Conservation (phyloP, 2,329 filamentous ascomycete species). For the Penicillium sp. region DNA sequence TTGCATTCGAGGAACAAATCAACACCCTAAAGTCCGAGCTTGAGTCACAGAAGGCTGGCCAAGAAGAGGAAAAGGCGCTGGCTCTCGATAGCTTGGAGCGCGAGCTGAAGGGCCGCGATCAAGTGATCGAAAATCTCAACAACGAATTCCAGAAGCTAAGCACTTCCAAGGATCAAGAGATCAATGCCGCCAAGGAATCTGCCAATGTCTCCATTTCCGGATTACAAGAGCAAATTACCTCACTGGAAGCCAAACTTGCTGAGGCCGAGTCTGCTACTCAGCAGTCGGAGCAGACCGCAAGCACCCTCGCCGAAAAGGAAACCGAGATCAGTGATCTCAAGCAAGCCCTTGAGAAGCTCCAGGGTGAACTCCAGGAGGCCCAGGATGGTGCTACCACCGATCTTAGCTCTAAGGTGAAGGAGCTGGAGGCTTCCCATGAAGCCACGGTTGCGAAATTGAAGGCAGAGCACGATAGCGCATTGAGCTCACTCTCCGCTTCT, state of each 20-base stretch:
- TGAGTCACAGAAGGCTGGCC: constrained; percentile 25
- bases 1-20: constrained; percentile 29
- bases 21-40: constrained; percentile 29
- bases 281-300: constrained; percentile 22
- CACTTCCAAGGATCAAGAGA: constrained; percentile 34
- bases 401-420: constrained; percentile 24
- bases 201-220: constrained; percentile 25
- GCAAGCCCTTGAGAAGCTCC: constrained; percentile 30
- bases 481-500: constrained; percentile 24
- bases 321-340: constrained; percentile 34
- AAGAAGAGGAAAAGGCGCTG: constrained; percentile 32
- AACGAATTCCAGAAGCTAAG: constrained; percentile 35
- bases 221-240: constrained; percentile 34
- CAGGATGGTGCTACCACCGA: constrained; percentile 20
- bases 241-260: constrained; percentile 34
- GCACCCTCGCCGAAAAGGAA: constrained; percentile 34
- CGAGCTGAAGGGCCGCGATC: constrained; percentile 35
- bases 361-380: constrained; percentile 31
- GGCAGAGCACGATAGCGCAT: constrained; percentile 25
- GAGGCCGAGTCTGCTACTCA: constrained; percentile 28
- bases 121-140: constrained; percentile 38
- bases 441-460: constrained; percentile 28
- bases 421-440: constrained; percentile 28
- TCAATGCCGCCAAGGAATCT: constrained; percentile 32
- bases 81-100: constrained; percentile 29